A percentile compares a stretch with the other conserved stretches of the same genome.
Evolutionary conservation across 129 eudicot species (phyloP).

Genomic region (Dittrichia graveolens): DNA sequence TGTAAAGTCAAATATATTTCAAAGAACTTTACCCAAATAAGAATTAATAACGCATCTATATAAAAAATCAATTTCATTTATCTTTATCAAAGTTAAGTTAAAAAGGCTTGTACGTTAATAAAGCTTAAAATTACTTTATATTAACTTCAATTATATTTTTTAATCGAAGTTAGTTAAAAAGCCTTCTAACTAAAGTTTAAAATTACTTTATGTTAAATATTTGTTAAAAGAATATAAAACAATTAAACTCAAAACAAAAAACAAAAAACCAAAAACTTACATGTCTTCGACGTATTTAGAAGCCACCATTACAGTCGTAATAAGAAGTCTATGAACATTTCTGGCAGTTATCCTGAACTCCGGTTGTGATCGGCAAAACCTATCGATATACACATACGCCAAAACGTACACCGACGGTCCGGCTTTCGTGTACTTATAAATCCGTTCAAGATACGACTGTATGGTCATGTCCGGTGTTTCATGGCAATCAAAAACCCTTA

Average conservation of each 20-base stretch:
- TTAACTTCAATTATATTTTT: not conserved
- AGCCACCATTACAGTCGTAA: slow-evolving; percentile 93
- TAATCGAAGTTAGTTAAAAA: too few relatives aligned
- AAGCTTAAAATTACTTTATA: not conserved
- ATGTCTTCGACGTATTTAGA: slow-evolving; percentile 96
- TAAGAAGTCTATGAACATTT: slow-evolving; percentile 93
- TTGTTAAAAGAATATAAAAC: not conserved
- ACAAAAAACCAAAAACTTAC: slow-evolving; percentile 49
- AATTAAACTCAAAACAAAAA: not conserved
- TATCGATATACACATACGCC: slow-evolving; percentile 88
- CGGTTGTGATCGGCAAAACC: slow-evolving; percentile 67
- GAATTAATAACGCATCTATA: too few relatives aligned
- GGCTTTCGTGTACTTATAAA: slow-evolving; percentile 79
- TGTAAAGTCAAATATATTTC: too few relatives aligned
- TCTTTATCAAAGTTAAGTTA: not conserved
- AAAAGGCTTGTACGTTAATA: not conserved
- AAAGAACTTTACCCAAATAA: too few relatives aligned
- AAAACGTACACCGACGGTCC: slow-evolving; percentile 93
- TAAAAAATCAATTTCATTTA: too few relatives aligned
- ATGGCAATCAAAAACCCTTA: slow-evolving; percentile 56
- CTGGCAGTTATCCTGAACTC: slow-evolving; percentile 65
- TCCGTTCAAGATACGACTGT: slow-evolving; percentile 81
- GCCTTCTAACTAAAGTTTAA: too few relatives aligned
- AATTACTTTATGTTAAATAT: too few relatives aligned
- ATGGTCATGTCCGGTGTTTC: slow-evolving; percentile 90